Evolutionary conservation across 1,139 yeast genomes (phyloP).

Genomic region (Nakaseomyces nivariensis): DNA sequence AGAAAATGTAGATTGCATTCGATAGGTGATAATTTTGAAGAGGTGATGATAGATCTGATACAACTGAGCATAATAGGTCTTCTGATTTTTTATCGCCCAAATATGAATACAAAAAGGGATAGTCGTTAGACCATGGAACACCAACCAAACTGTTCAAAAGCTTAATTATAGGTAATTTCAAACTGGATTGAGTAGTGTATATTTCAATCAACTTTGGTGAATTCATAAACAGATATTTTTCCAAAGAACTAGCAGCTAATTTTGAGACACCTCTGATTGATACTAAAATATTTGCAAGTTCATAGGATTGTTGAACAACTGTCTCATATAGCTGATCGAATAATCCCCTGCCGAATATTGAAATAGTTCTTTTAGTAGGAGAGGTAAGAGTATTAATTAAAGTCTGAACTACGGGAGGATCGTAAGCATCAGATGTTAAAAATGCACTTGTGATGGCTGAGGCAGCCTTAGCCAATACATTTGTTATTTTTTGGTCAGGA

Average conservation of each 20-base stretch:
- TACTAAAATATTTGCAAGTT: conserved; percentile 38
- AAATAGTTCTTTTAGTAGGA: conserved; percentile 25
- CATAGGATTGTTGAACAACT: conserved; percentile 31
- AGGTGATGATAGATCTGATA: conserved; percentile 49
- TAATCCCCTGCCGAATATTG: conserved; percentile 14
- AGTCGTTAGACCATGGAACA: conserved; percentile 42
- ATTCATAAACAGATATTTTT: conserved; percentile 45
- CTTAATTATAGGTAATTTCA: conserved; percentile 43
- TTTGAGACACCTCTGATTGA: conserved; percentile 45
- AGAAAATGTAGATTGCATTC: conserved; percentile 54
- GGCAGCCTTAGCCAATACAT: conserved; percentile 43
- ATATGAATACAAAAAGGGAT: conserved; percentile 76
- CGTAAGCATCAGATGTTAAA: conserved; percentile 42
- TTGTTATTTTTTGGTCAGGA: conserved; percentile 38
- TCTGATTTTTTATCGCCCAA: conserved; percentile 57
- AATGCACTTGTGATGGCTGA: conserved; percentile 46
- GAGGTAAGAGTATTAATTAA: conserved; percentile 36
- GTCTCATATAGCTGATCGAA: conserved; percentile 16
- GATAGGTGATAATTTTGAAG: conserved; percentile 49
- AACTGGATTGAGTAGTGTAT: conserved; percentile 40
- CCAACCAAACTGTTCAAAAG: conserved; percentile 53
- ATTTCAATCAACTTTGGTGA: conserved; percentile 51
- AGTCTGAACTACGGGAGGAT: conserved; percentile 42
- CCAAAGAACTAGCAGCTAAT: conserved; percentile 53
- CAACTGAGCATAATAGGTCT: conserved; percentile 47